These are phyloP conservation scores for Naganishia randhawae DNA, from an alignment of 768 basidiomycete genomes.

Conservation along the genomic window DNA sequence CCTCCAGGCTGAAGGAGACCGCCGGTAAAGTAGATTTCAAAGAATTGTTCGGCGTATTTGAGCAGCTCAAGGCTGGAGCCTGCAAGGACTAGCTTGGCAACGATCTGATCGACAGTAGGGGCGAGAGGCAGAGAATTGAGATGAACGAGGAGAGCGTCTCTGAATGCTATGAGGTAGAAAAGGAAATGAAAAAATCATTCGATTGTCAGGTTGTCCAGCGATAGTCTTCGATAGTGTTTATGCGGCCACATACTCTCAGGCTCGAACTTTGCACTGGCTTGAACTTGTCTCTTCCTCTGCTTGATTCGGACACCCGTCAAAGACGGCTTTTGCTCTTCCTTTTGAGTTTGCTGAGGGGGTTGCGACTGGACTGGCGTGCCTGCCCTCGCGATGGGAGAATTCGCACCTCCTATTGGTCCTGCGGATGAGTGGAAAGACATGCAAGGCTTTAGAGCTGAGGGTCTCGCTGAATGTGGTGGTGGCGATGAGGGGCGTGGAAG, in stretches of 20 bases:
- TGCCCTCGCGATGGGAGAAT: conserved; percentile 22
- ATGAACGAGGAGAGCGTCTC: conserved; percentile 47
- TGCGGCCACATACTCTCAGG: conserved; percentile 43
- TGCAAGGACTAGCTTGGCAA: conserved; percentile 68
- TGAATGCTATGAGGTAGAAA: conserved; percentile 38
- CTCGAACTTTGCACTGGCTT: conserved; percentile 49
- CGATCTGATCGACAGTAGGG: conserved; percentile 41
- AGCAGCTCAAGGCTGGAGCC: conserved; percentile 89
- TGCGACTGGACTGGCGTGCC: conserved; percentile 15
- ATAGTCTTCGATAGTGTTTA: neutral
- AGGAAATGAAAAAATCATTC: neutral
- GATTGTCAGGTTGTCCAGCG: neutral
- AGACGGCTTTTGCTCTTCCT: conserved; percentile 18
- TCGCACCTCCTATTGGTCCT: conserved; percentile 21
- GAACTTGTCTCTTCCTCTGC: conserved; percentile 49
- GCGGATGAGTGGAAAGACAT: conserved; percentile 22
- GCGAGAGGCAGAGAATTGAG: conserved; percentile 45
- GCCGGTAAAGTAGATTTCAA: conserved; percentile 92
- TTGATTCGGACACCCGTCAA: conserved; percentile 46
- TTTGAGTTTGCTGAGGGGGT: conserved; percentile 11
- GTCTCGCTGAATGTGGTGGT: neutral
- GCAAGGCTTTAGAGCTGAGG: conserved; percentile 14
- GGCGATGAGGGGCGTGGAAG: neutral
- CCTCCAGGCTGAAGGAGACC: conserved; percentile 96
- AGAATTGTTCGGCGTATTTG: conserved; percentile 95